Evolutionary conservation across 1,284 basidiomycete species (phyloP).

Genomic region (Moesziomyces sp.): DNA sequence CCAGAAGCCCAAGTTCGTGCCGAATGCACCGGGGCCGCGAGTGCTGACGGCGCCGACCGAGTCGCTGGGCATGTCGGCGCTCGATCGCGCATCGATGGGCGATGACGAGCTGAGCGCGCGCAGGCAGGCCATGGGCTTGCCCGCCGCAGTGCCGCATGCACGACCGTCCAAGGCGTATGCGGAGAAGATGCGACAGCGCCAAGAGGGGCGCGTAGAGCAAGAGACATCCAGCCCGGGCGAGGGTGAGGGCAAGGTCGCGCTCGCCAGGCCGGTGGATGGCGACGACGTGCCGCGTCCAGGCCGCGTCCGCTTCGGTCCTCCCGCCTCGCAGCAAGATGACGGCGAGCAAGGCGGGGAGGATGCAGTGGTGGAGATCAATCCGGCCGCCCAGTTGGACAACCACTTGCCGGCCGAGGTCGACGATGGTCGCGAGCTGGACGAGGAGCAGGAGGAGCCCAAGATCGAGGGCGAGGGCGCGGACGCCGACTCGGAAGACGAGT

Average conservation of each 20-base stretch:
- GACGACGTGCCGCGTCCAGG: conserved; percentile 46
- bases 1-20: conserved; percentile 36
- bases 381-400: conserved; percentile 75
- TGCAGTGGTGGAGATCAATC: conserved; percentile 20
- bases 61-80: conserved; percentile 59
- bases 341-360: conserved; percentile 28
- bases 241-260: conserved; percentile 7
- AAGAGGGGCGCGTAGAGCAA: conserved; percentile 6
- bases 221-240: not conserved
- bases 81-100: conserved; percentile 51
- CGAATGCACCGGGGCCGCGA: conserved; percentile 10
- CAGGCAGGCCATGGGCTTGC: conserved; percentile 49
- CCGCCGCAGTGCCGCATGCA: conserved; percentile 61
- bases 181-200: conserved; percentile 47
- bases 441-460: conserved; percentile 45
- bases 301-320: conserved; percentile 40
- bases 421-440: conserved; percentile 76
- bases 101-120: conserved; percentile 47
- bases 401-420: conserved; percentile 18
- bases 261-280: conserved; percentile 30
- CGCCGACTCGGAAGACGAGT: conserved; percentile 74
- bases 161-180: conserved; percentile 64
- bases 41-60: conserved; percentile 32
- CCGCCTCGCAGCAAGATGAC: conserved; percentile 3
- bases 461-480: conserved; percentile 46